Conservation (phyloP, 371 early-diverging fungal species). For the Mucor piriformis region DNA sequence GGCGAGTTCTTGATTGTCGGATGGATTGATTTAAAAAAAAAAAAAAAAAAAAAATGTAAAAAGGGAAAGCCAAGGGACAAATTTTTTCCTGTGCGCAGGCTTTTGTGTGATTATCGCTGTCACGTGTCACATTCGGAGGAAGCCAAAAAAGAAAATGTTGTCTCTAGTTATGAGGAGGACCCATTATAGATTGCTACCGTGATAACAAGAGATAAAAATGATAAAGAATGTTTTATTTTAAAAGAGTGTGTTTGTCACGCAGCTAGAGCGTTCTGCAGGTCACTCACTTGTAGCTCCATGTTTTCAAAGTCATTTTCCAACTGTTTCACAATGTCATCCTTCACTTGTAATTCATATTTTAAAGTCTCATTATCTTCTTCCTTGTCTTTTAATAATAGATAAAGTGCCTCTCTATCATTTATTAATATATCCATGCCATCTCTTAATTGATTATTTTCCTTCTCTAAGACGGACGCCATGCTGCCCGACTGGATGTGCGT, state of each 20-base stretch:
- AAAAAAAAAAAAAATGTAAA: background rate
- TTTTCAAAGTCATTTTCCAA: conserved; percentile 50
- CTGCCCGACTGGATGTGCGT: conserved; percentile 31
- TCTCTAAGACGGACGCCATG: conserved; percentile 25
- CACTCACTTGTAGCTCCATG: conserved; percentile 43
- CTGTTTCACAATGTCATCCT: conserved; percentile 50
- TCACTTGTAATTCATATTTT: conserved; percentile 42
- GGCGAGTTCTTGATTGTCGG: background rate
- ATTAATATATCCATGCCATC: conserved; percentile 31
- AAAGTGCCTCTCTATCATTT: conserved; percentile 33
- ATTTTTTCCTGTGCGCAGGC: too few species aligned
- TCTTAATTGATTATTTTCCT: conserved; percentile 36
- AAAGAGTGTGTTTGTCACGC: background rate
- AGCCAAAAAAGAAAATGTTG: conserved; percentile 16
- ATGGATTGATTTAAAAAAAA: background rate
- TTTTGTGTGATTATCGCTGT: too few species aligned
- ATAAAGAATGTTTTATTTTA: background rate
- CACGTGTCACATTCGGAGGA: too few species aligned
- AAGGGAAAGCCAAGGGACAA: background rate
- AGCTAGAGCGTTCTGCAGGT: conserved; percentile 46
- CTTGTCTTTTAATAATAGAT: conserved; percentile 37
- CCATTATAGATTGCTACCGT: too few species aligned
- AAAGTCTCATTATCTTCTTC: conserved; percentile 45
- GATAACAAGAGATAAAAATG: background rate
- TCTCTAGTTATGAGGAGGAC: too few species aligned